Evolutionary conservation across 345 rosid species (phyloP).

Genomic region (Sonneratia alba): DNA sequence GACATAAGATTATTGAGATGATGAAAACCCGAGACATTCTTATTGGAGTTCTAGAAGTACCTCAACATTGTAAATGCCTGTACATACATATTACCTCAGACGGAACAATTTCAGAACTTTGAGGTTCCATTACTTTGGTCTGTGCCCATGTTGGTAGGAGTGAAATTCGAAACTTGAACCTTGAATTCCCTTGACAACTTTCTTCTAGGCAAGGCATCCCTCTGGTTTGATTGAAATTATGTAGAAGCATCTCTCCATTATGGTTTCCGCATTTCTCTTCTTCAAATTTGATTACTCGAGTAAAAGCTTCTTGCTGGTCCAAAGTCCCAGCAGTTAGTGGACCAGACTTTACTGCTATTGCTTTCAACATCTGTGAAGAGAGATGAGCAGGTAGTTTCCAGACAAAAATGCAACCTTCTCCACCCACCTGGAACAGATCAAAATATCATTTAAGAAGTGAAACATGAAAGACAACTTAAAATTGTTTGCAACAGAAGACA

Average conservation of each 20-base stretch:
- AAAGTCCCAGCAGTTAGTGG: conserved; percentile 32
- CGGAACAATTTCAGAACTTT: conserved; percentile 27
- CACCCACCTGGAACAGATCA: conserved; percentile 43
- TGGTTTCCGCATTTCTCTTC: conserved; percentile 18
- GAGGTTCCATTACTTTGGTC: conserved; percentile 35
- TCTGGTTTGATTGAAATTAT: conserved; percentile 17
- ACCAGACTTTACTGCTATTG: conserved; percentile 31
- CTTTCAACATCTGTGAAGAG: conserved; percentile 43
- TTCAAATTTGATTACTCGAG: conserved; percentile 21
- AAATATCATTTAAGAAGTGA: conserved; percentile 11
- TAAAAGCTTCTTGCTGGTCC: conserved; percentile 25
- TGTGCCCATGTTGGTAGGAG: conserved; percentile 90
- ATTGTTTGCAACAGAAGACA: background rate
- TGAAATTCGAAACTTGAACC: conserved; percentile 67
- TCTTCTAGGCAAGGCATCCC: conserved; percentile 18
- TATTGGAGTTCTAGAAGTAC: background rate
- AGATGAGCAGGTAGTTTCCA: conserved; percentile 64
- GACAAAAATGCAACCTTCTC: conserved; percentile 70
- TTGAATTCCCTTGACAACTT: conserved; percentile 36
- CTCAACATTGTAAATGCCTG: background rate
- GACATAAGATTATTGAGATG: background rate
- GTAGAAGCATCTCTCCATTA: conserved; percentile 16
- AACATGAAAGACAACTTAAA: background rate
- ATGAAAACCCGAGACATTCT: background rate
- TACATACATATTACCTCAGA: conserved; percentile 37